These are phyloP conservation scores for Emmonsiellopsis sp. DNA, from an alignment of 2,329 filamentous ascomycete species.

Conservation along the genomic window DNA sequence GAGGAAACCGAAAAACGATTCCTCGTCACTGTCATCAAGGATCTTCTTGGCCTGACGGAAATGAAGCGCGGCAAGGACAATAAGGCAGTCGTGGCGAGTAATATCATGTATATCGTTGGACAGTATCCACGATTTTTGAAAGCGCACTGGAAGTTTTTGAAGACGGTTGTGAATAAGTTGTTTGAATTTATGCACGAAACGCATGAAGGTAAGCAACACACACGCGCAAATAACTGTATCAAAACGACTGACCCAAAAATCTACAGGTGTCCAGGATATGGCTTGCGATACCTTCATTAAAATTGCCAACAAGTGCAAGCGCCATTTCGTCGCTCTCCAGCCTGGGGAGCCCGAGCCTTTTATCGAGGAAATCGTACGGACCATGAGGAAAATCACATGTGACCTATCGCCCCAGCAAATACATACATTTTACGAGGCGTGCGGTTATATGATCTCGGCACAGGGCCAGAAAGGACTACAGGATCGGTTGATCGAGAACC, in stretches of 20 bases:
- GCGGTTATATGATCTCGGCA: conserved; percentile 97
- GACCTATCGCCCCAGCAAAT: conserved; percentile 95
- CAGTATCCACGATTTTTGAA: conserved; percentile 98
- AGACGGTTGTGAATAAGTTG: conserved; percentile 98
- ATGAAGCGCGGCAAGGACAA: conserved; percentile 99
- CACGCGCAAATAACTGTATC: not conserved
- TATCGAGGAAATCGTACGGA: conserved; percentile 96
- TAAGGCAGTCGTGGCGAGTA: conserved; percentile 96
- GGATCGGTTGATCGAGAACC: conserved; percentile 77
- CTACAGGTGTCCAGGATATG: conserved; percentile 89
- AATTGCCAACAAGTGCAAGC: conserved; percentile 94
- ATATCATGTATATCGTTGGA: conserved; percentile 99
- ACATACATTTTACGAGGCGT: conserved; percentile 98
- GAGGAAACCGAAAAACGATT: conserved; percentile 99
- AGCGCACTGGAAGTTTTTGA: conserved; percentile 98
- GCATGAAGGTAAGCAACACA: conserved; percentile 62
- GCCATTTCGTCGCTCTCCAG: conserved; percentile 93
- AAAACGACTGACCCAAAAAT: conserved; percentile 20
- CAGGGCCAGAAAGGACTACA: conserved; percentile 93
- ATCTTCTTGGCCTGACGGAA: conserved; percentile 89
- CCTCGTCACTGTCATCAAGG: conserved; percentile 96
- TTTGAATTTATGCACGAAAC: conserved; percentile 99
- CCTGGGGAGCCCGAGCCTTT: conserved; percentile 92
- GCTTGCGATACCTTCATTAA: conserved; percentile 99
- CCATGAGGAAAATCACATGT: conserved; percentile 89